phyloP scores from a whole-genome alignment of 202 grass and related monocot species.

The Alloteropsis angusta region DNA sequence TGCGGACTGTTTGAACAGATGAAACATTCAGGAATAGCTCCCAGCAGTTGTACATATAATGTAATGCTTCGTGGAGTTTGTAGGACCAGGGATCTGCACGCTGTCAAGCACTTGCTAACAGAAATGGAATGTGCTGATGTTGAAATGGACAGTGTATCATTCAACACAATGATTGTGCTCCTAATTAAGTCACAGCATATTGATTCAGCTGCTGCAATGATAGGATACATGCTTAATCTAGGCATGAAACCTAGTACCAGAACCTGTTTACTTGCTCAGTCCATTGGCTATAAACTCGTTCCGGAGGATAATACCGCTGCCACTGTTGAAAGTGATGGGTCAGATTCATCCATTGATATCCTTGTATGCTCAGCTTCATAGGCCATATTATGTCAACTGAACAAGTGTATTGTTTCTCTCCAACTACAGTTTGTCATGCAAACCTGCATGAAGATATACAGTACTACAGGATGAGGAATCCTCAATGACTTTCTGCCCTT shows the following conservation, averaged over 20 bases:
- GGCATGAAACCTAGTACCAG: conserved; percentile 45
- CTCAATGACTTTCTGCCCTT: background rate
- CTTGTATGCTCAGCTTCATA: conserved; percentile 56
- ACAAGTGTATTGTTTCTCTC: conserved; percentile 4
- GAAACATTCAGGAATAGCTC: conserved; percentile 49
- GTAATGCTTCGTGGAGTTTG: conserved; percentile 70
- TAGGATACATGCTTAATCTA: conserved; percentile 55
- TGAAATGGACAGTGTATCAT: conserved; percentile 61
- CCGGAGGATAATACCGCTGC: conserved; percentile 19
- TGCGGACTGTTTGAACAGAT: conserved; percentile 66
- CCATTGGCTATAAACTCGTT: conserved; percentile 12
- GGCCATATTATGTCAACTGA: conserved; percentile 1
- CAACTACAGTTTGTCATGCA: background rate
- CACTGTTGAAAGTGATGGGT: conserved; percentile 31
- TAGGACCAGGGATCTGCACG: conserved; percentile 46
- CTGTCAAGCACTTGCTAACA: conserved; percentile 43
- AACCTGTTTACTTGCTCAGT: conserved; percentile 40
- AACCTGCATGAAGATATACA: conserved; percentile 14
- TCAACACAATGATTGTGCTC: conserved; percentile 39
- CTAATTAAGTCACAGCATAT: conserved; percentile 43
- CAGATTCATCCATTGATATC: conserved; percentile 47
- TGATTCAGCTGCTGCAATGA: conserved; percentile 28
- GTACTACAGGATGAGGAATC: conserved; percentile 12
- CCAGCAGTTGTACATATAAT: conserved; percentile 66
- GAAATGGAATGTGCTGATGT: conserved; percentile 56